Evolutionary conservation across 2,329 filamentous ascomycete species (phyloP).

Genomic region (Fusarium buharicum): DNA sequence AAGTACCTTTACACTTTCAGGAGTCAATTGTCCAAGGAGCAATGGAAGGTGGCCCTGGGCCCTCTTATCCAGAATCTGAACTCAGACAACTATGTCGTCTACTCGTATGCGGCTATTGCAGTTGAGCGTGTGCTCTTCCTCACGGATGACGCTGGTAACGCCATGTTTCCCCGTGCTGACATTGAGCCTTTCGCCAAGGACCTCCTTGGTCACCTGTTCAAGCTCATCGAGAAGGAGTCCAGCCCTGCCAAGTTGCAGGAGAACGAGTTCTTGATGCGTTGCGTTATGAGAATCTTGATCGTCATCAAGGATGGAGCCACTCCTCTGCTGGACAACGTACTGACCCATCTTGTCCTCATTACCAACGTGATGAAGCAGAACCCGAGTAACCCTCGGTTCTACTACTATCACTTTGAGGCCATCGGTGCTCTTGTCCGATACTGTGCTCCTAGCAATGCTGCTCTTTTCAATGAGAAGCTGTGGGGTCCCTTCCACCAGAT

Average conservation of each 20-base stretch:
- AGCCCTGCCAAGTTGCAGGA: conserved; percentile 95
- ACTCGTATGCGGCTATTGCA: conserved; percentile 96
- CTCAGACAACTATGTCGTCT: conserved; percentile 93
- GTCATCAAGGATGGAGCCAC: conserved; percentile 87
- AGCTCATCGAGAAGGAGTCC: conserved; percentile 84
- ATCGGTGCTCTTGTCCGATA: conserved; percentile 85
- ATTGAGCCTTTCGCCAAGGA: conserved; percentile 87
- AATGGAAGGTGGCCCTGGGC: conserved; percentile 91
- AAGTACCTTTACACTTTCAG: conserved; percentile 98
- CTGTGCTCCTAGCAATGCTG: conserved; percentile 72
- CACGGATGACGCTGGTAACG: conserved; percentile 76
- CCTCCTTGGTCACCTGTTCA: conserved; percentile 88
- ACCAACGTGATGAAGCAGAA: conserved; percentile 93
- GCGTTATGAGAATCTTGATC: conserved; percentile 96
- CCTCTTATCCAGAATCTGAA: conserved; percentile 91
- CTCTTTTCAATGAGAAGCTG: conserved; percentile 80
- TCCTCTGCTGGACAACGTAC: conserved; percentile 78
- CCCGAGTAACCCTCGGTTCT: conserved; percentile 96
- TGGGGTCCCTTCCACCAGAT: conserved; percentile 86
- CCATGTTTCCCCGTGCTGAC: conserved; percentile 81
- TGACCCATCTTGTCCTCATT: conserved; percentile 86
- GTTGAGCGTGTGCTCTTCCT: conserved; percentile 93
- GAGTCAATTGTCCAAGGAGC: conserved; percentile 88
- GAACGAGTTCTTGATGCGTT: conserved; percentile 98
- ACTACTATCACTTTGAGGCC: conserved; percentile 98